Evolutionary conservation across 768 basidiomycete genomes (phyloP).

Genomic region (Boletus pseudo-olivaceus): DNA sequence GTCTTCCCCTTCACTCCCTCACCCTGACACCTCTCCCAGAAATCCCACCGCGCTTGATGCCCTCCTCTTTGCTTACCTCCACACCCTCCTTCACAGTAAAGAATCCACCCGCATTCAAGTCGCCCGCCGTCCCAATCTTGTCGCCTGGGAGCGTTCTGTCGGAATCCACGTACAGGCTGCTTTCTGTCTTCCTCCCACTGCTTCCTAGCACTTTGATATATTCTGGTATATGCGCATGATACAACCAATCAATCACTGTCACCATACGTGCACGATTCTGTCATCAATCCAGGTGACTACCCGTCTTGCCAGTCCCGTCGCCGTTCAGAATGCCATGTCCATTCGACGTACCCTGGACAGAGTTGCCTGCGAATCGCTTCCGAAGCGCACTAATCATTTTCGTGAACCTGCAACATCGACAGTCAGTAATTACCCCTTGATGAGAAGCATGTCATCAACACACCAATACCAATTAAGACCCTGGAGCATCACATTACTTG

Average conservation of each 20-base stretch:
- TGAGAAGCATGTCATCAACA: background rate
- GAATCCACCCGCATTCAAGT: slow-evolving; percentile 56
- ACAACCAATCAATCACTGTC: background rate
- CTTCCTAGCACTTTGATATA: slow-evolving; percentile 15
- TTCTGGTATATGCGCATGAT: slow-evolving; percentile 12
- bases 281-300: slow-evolving; percentile 8
- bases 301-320: slow-evolving; percentile 14
- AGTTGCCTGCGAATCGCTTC: slow-evolving; percentile 50
- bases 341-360: slow-evolving; percentile 10
- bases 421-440: background rate
- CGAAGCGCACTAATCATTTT: slow-evolving; percentile 68
- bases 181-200: slow-evolving; percentile 32
- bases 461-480: slow-evolving; percentile 79
- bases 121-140: slow-evolving; percentile 68
- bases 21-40: slow-evolving; percentile 36
- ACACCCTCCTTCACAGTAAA: slow-evolving; percentile 52
- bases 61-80: slow-evolving; percentile 77
- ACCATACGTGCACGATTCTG: background rate
- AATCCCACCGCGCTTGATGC: slow-evolving; percentile 79
- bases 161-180: slow-evolving; percentile 53
- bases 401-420: slow-evolving; percentile 45
- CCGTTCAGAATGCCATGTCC: slow-evolving; percentile 14
- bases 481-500: slow-evolving; percentile 65
- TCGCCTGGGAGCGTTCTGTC: slow-evolving; percentile 75
- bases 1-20: slow-evolving; percentile 2